phyloP scores from a whole-genome alignment of 352 stramenopile genomes.

The Globisporangium ultimum region DNA sequence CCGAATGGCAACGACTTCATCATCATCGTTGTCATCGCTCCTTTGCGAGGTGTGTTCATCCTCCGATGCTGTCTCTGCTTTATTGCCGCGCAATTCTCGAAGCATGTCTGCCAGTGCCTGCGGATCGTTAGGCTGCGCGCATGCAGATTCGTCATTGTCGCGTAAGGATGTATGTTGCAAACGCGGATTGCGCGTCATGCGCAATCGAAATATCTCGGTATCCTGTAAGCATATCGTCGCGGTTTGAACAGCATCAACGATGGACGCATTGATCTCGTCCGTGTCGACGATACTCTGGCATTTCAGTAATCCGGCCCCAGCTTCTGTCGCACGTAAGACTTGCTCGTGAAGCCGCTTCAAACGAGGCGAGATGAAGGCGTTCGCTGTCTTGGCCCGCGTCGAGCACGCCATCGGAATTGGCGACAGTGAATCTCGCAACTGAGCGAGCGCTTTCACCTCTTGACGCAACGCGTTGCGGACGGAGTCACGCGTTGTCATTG shows the following conservation, averaged over 20 bases:
- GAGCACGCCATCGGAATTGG: conserved; percentile 8
- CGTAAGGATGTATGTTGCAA: neutral
- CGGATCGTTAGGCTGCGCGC: neutral
- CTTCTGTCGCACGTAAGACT: conserved; percentile 21
- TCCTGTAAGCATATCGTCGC: conserved; percentile 7
- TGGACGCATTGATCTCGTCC: conserved; percentile 3
- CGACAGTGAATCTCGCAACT: conserved; percentile 22
- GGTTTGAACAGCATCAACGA: conserved; percentile 8
- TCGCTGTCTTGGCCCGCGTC: conserved; percentile 3
- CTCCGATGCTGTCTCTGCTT: neutral
- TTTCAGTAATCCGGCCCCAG: conserved; percentile 15
- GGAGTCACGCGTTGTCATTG: conserved; percentile 43
- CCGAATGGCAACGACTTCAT: conserved; percentile 8
- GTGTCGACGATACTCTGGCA: conserved; percentile 5
- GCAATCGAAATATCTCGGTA: conserved; percentile 4
- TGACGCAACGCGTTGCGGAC: conserved; percentile 52
- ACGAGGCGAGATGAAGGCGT: conserved; percentile 37
- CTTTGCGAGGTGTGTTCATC: too few relatives aligned
- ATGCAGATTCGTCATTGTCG: too few relatives aligned
- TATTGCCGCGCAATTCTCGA: conserved; percentile 1
- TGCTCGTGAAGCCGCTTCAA: conserved; percentile 39
- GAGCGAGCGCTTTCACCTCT: conserved; percentile 27
- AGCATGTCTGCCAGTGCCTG: conserved; percentile 6
- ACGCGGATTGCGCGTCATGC: neutral
- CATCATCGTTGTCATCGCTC: neutral